A percentile compares a stretch with the other conserved stretches of the same genome.
Conservation (phyloP, 768 basidiomycete genomes). For the Mycena leptocephala region DNA sequence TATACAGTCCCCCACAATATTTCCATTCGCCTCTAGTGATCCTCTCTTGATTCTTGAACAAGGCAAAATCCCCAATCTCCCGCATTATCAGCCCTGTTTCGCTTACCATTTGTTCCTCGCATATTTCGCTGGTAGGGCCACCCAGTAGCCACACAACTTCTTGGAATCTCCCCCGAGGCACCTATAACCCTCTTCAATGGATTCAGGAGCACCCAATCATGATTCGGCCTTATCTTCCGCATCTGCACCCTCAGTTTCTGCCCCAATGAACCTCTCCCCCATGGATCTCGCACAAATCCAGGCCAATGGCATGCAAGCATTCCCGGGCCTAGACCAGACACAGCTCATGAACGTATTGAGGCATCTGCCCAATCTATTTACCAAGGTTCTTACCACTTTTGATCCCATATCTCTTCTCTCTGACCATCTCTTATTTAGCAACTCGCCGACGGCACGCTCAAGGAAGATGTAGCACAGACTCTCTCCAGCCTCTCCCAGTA, state of each 20-base stretch:
- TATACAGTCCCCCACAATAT: not conserved
- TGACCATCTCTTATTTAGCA: slow-evolving; percentile 7
- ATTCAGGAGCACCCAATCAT: slow-evolving; percentile 14
- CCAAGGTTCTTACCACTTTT: slow-evolving; percentile 63
- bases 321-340: slow-evolving; percentile 61
- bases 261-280: slow-evolving; percentile 15
- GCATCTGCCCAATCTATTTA: slow-evolving; percentile 67
- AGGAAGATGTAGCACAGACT: slow-evolving; percentile 46
- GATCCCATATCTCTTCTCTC: slow-evolving; percentile 1
- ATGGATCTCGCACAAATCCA: slow-evolving; percentile 37
- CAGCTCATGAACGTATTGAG: slow-evolving; percentile 77
- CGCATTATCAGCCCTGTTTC: not conserved
- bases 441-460: slow-evolving; percentile 40
- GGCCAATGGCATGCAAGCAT: slow-evolving; percentile 4
- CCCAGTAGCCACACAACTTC: not conserved
- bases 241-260: slow-evolving; percentile 6
- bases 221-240: slow-evolving; percentile 20
- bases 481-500: slow-evolving; percentile 47
- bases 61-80: not conserved
- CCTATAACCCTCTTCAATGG: slow-evolving; percentile 16
- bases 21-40: not conserved
- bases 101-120: slow-evolving; percentile 10
- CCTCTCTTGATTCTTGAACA: not conserved
- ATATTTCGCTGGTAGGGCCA: not conserved
- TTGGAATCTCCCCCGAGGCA: not conserved